Conservation (phyloP, 192 early-diverging fungal species). For the Coemansia javaensis region DNA sequence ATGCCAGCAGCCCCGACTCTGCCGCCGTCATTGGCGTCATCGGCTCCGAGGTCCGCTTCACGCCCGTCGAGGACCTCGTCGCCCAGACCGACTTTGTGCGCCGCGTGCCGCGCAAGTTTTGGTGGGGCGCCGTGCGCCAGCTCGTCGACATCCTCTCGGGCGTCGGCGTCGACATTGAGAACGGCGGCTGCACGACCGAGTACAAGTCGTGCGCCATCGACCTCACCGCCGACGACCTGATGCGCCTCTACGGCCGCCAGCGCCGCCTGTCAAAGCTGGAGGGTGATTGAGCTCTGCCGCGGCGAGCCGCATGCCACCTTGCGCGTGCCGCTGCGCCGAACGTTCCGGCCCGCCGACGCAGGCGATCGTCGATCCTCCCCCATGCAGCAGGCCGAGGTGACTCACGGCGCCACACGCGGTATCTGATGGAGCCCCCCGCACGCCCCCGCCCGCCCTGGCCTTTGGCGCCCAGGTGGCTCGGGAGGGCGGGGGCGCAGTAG, state of each 20-base stretch:
- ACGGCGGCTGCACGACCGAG: conserved; percentile 32
- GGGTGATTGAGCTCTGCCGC: no score
- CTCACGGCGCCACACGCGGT: no score
- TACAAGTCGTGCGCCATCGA: conserved; percentile 51
- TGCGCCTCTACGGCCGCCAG: conserved; percentile 42
- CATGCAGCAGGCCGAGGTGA: no score
- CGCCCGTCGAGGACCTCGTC: conserved; percentile 63
- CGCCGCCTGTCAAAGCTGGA: conserved; percentile 42
- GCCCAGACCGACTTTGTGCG: conserved; percentile 75
- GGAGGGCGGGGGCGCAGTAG: no score
- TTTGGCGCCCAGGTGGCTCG: no score
- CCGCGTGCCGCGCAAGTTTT: conserved; percentile 62
- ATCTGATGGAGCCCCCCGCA: no score
- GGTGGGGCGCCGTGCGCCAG: conserved; percentile 65
- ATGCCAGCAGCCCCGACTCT: conserved; percentile 56
- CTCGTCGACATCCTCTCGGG: conserved; percentile 61
- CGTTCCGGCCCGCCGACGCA: no score
- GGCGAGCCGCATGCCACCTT: no score
- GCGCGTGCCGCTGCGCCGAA: no score
- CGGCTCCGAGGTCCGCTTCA: conserved; percentile 70
- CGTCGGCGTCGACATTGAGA: conserved; percentile 49
- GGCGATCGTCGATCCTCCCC: no score
- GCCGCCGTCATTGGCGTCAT: conserved; percentile 77
- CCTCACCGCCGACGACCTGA: conserved; percentile 46
- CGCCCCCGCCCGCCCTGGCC: no score